Evolutionary conservation across 768 basidiomycete genomes (phyloP).

Genomic region (Suillus tomentosus): DNA sequence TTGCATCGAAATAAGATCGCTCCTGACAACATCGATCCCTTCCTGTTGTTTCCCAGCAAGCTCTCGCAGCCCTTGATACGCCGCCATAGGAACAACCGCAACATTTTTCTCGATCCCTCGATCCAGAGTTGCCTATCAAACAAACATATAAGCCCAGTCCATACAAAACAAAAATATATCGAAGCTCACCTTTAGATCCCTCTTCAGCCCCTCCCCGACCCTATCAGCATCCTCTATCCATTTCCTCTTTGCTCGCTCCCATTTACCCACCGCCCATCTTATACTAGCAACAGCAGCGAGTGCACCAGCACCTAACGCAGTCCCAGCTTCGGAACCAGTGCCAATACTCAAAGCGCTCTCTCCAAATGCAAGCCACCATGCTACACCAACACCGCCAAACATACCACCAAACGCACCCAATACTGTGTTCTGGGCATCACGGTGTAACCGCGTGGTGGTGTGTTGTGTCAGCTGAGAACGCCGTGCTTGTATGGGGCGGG

Average conservation of each 20-base stretch:
- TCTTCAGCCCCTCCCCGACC: slow-evolving; percentile 59
- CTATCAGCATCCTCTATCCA: slow-evolving; percentile 74
- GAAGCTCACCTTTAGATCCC: slow-evolving; percentile 60
- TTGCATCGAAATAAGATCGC: slow-evolving; percentile 28
- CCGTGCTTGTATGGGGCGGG: slow-evolving; percentile 51
- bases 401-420: slow-evolving; percentile 52
- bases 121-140: slow-evolving; percentile 46
- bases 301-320: slow-evolving; percentile 60
- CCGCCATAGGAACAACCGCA: slow-evolving; percentile 49
- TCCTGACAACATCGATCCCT: slow-evolving; percentile 46
- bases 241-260: slow-evolving; percentile 65
- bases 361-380: slow-evolving; percentile 54
- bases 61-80: slow-evolving; percentile 47
- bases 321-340: slow-evolving; percentile 50
- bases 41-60: slow-evolving; percentile 42
- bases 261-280: slow-evolving; percentile 64
- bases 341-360: slow-evolving; percentile 40
- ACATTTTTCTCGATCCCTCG: slow-evolving; percentile 55
- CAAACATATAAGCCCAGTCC: not conserved
- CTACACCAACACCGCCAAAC: slow-evolving; percentile 49
- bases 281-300: slow-evolving; percentile 51
- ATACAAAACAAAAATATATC: slow-evolving; percentile 14
- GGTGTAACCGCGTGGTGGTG: slow-evolving; percentile 61
- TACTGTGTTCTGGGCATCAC: slow-evolving; percentile 61
- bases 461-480: slow-evolving; percentile 53